phyloP scores from a whole-genome alignment of 208 protist genomes.

The Giardia duodenalis region DNA sequence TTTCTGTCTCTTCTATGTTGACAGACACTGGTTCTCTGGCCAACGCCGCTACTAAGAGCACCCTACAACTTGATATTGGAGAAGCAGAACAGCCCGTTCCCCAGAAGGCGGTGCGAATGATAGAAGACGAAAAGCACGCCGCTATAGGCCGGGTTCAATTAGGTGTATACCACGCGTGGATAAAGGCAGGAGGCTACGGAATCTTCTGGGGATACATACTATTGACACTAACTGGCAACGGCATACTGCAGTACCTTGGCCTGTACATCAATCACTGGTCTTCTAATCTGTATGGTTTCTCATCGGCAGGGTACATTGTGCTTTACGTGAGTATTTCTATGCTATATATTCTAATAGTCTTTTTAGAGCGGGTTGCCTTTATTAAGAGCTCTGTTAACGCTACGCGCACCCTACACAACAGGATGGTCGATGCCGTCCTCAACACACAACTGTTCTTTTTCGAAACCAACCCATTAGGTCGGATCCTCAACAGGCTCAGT shows the following conservation, averaged over 20 bases:
- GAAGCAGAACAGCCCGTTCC: neutral
- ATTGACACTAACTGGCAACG: neutral
- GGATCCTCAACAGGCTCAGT: slow-evolving; percentile 37
- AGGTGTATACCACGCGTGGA: neutral
- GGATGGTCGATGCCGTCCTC: slow-evolving; percentile 30
- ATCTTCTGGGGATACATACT: neutral
- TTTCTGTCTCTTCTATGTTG: neutral
- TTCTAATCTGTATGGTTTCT: neutral
- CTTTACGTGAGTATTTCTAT: neutral
- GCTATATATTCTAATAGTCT: neutral
- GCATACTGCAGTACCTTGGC: neutral
- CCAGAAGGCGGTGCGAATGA: neutral
- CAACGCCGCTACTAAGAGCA: neutral
- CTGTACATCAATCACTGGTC: neutral
- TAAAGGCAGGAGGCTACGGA: neutral
- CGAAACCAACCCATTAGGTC: slow-evolving; percentile 33
- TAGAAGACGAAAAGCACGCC: neutral
- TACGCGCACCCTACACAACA: slow-evolving; percentile 23
- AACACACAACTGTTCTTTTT: slow-evolving; percentile 39
- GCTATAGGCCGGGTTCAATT: neutral
- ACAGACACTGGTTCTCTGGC: neutral
- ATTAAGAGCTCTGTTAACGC: slow-evolving; percentile 18
- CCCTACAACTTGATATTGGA: too few species aligned
- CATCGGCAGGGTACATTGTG: neutral
- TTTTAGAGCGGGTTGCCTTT: neutral